Evolutionary conservation across 805 yeast genomes (phyloP), one percentile per base, ranked within the genome.

Genomic region (Candida chilensis): DNA sequence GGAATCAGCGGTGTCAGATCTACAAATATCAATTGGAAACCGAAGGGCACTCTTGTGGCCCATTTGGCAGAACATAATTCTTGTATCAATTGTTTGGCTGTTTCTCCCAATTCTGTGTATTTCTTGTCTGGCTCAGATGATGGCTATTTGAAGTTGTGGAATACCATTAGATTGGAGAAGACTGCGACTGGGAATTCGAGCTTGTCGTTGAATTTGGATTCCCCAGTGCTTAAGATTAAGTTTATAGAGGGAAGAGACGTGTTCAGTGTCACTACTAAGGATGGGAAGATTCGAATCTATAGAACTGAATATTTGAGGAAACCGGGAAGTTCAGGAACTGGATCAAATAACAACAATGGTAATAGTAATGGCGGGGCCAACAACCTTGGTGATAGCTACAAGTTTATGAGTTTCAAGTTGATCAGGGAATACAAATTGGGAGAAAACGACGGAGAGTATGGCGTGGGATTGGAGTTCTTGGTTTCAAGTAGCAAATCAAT

Each of bases 91-190:
- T 55, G 77, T 17, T 46, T 86, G 6, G 71, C 65, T 1, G 67
- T 72, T 0, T 66, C 83, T 4, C 76, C 80, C 0, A 76, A 79
- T 17, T 67, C 74, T 11, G 69, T 70, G 16, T 79, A 72, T 38
- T 76, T 90, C 38, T 57, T 86, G 3, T 77, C 92, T 2, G 95
- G 87, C 2, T 84, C 92, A 5, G 81, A 77, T 28, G 67, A 69
- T 17, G 95, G 96, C 0, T 46, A 57, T 2, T 44, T 92, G 24
- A 79, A 74, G 38, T 52, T 90, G 1, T 92, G 96, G 96, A 94
- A 85, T 45, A 52, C 78, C 1, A 43, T 57, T 7, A 71, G 75
- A 34, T 54, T 88, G 21, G 85, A 78, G 31, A 69, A 68, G 32
- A 81, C 79, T 24, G 71, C 76, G 3, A 56, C 69, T 7, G 68